Evolutionary conservation across 1,284 basidiomycete species (phyloP), one percentile per base, ranked within the genome.

Genomic region (Pulveroboletus sp.): DNA sequence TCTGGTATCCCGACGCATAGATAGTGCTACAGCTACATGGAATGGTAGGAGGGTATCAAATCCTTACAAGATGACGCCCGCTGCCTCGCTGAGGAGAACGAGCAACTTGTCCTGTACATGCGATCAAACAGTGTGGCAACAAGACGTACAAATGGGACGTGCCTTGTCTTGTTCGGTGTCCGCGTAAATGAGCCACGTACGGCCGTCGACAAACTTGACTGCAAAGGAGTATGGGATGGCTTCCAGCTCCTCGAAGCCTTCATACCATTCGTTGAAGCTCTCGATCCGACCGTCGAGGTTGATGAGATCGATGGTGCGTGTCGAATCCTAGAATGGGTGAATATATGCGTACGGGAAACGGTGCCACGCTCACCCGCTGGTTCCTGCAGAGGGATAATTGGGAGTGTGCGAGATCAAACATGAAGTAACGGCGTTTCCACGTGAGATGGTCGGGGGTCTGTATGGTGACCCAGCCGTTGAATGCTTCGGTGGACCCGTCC

Each of bases 131-230:
- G 33, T 25, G 28, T 2, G 12, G 18, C 2, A 9, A 38, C 3
- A 2, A 14, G 2, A 31, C 3, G 17, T 17, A 33, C 8, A 17
- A 28, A 1, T 12, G 20, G 44, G 28, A 61, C 69, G 12, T 58
- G 83, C 87, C 81, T 91, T 91, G 63, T 89, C 86, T 59, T 84
- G 78, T 64, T 82, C 82, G 33, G 79, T 79, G 68, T 91, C 89
- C 2, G 84, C 78, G 60, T 80, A 91, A 74, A 89, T 77, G 53
- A 80, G 77, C 83, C 84, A 89, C 24, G 72, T 73, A 20, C 71
- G 74, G 8, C 72, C 78, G 59, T 83, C 80, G 28, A 72, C 73
- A 63, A 89, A 84, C 60, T 84, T 84, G 24, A 91, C 71, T 2
- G 81, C 86, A 70, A 91, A 89, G 1, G 89, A 86, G 64, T 86